Base-by-base conservation (phyloP, 768 basidiomycete species). In the Clitopilus hobsonii region DNA sequence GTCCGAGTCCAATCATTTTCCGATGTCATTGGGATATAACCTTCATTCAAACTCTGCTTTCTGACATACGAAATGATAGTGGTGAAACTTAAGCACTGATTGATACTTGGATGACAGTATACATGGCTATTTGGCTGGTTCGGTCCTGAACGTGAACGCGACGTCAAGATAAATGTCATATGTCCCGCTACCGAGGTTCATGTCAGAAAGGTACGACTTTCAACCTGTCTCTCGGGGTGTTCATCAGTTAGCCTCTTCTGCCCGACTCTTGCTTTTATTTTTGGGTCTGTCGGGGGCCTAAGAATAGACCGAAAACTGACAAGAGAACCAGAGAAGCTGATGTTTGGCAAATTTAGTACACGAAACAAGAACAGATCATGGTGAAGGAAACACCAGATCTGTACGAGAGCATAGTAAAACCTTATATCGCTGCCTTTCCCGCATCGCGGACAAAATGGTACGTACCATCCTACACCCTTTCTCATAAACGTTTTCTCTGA, bases 171-270 rank as follows among this genome's bases (percentile, higher is more conserved):
- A 60, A 89, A 85, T 57, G 74, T 94, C 16, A 86, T 97, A 51
- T 89, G 80, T 58, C 96, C 96, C 14, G 93, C 93, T 1, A 98
- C 93, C 0, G 89, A 94, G 6, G 82, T 86, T 3, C 94, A 98
- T 64, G 86, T 98, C 55, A 80, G 79, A 57, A 97, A 97, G 79
- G 89, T 86, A 30, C 26, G 62, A n/a, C n/a, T n/a, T n/a, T n/a
- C n/a, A n/a, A n/a, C n/a, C n/a, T n/a, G n/a, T n/a, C n/a, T n/a
- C n/a, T n/a, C n/a, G n/a, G n/a, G n/a, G n/a, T n/a, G n/a, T n/a
- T n/a, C n/a, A n/a, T n/a, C n/a, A n/a, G n/a, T n/a, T n/a, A n/a
- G n/a, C n/a, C n/a, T n/a, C n/a, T 4, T 14, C 38, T 26, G 13
- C 1, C 38, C 56, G 41, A 22, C 32, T 54, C 5, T 56, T 22